Evolutionary conservation across 2,329 filamentous ascomycete species (phyloP).

Genomic region (Onygena corvina): DNA sequence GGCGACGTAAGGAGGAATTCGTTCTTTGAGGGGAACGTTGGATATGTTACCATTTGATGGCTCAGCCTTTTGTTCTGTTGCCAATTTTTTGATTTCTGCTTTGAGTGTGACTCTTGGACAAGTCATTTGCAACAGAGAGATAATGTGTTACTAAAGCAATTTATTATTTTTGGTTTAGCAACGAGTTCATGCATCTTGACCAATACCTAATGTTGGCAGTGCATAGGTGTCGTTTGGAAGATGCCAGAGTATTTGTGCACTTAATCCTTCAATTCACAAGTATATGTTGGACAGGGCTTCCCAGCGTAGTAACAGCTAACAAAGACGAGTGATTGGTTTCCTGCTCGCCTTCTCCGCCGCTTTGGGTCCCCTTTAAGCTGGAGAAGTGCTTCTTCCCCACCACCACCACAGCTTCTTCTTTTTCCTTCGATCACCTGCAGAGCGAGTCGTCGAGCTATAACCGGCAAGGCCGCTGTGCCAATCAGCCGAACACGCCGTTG

Average conservation of each 20-base stretch:
- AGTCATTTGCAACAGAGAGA: no score
- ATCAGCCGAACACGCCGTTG: no score
- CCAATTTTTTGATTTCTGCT: no score
- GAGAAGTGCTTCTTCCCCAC: not conserved
- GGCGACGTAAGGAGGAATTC: constrained; percentile 5
- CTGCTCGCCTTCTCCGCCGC: not conserved
- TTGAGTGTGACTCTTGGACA: not conserved
- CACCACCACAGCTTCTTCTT: not conserved
- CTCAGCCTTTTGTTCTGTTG: not conserved
- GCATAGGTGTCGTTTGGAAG: no score
- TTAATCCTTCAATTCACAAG: no score
- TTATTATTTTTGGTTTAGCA: no score
- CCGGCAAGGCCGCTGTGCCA: no score
- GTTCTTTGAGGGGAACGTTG: not conserved
- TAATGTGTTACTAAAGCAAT: no score
- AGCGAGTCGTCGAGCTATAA: no score
- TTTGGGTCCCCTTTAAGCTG: not conserved
- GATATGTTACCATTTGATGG: not conserved
- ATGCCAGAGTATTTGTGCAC: no score
- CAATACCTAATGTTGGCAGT: no score
- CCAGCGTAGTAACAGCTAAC: not conserved
- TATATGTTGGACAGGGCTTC: not conserved
- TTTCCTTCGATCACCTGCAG: not conserved
- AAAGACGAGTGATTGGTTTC: not conserved
- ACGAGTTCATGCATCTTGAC: no score